Evolutionary conservation across 2,329 filamentous ascomycete genomes (phyloP), one percentile per base, ranked within the genome.

Genomic region (Capronia epimyces): DNA sequence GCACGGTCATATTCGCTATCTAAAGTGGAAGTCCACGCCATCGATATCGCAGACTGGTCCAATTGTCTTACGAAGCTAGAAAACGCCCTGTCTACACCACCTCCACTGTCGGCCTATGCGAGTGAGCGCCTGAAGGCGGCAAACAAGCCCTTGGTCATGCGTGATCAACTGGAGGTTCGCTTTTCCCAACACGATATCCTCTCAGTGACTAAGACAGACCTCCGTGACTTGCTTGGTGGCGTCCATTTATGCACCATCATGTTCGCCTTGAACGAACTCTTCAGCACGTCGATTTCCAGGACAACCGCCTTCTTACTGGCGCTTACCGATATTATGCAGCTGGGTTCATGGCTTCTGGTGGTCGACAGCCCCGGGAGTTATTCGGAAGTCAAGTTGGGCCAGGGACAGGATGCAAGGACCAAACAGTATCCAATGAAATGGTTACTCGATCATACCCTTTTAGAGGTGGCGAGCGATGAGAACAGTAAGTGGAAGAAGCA

Each of bases 241-340:
- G 64, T 77, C 8, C 60, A 76, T 2, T 69, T 96, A 1, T 74
- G 95, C 12, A 95, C 90, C 0, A 71, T 97, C 10, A 81, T 97
- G 70, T 98, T 97, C 74, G 96, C 91, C 0, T 78, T 97, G 41
- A 97, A 97, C 67, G 93, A 98, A 70, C 81, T 98, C 0, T 97
- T 96, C 72, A 85, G 87, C 0, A 75, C 80, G 0, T 88, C 84
- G 1, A 80, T 89, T 20, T 75, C 82, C 2, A 81, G 82, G 60
- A 89, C 91, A 0, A 95, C 91, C 0, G 73, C 75, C 2, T 84
- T 97, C 58, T 75, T 98, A 0, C 76, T 89, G 3, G 73, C 73
- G 1, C 71, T 96, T 15, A 87, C 86, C 0, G 72, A 78, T 1
- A 59, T 70, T 1, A 65, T 86, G 2, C 69, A 75, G 0, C 53